Evolutionary conservation across 768 basidiomycete species (phyloP).

Genomic region (Boletus vermiculosoides): DNA sequence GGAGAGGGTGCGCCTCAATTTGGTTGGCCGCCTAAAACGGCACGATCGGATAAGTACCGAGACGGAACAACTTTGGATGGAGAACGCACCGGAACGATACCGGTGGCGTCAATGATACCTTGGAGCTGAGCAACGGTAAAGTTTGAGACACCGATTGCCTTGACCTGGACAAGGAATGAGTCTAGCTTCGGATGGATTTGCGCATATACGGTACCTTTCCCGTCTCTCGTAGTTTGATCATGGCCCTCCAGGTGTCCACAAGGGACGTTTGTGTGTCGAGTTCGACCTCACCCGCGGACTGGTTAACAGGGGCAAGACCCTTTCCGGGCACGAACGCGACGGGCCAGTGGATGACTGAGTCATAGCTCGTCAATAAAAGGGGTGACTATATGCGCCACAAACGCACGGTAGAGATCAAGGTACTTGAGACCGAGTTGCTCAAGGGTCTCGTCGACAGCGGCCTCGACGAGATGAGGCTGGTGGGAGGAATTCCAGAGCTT

Average conservation of each 20-base stretch:
- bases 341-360: constrained; percentile 76
- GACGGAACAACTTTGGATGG: neutral
- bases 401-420: constrained; percentile 76
- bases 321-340: constrained; percentile 61
- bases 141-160: constrained; percentile 80
- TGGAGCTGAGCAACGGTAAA: constrained; percentile 66
- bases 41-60: neutral
- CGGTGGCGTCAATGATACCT: constrained; percentile 66
- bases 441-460: constrained; percentile 75
- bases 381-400: constrained; percentile 1
- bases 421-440: constrained; percentile 70
- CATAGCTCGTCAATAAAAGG: neutral
- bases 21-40: constrained; percentile 61
- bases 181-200: neutral
- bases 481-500: constrained; percentile 84
- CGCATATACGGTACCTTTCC: constrained; percentile 51
- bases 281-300: constrained; percentile 42
- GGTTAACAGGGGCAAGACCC: constrained; percentile 52
- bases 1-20: constrained; percentile 78
- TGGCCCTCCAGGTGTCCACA: constrained; percentile 82
- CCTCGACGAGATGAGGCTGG: constrained; percentile 63
- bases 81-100: constrained; percentile 62
- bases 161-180: constrained; percentile 43
- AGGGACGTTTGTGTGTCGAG: constrained; percentile 60
- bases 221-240: constrained; percentile 66